Conservation (phyloP, 257 asterid species). For the Gentiana macrophylla region DNA sequence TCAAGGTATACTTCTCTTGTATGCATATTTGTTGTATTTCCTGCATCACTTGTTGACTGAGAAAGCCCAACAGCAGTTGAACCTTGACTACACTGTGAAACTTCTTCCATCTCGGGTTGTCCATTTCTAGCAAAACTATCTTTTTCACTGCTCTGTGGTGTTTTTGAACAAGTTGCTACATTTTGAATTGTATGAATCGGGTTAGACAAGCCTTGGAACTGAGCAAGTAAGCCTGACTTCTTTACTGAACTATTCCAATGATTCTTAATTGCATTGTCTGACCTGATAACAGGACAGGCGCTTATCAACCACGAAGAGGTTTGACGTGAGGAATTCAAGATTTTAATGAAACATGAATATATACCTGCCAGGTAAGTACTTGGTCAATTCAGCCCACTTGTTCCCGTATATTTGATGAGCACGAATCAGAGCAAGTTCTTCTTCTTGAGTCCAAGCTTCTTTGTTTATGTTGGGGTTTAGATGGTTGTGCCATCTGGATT, state of each 20-base stretch:
- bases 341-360: slow-evolving; percentile 4
- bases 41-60: slow-evolving; percentile 38
- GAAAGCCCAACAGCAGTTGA: slow-evolving; percentile 38
- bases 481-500: slow-evolving; percentile 89
- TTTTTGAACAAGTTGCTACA: slow-evolving; percentile 48
- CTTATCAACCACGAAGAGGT: slow-evolving; percentile 3
- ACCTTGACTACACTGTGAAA: slow-evolving; percentile 86
- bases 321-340: too few species aligned
- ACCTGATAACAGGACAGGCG: slow-evolving; percentile 40
- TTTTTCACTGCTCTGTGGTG: slow-evolving; percentile 70
- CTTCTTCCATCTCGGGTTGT: slow-evolving; percentile 51
- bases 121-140: slow-evolving; percentile 37
- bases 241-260: slow-evolving; percentile 95
- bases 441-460: slow-evolving; percentile 96
- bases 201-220: slow-evolving; percentile 56
- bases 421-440: slow-evolving; percentile 72
- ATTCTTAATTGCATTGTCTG: slow-evolving; percentile 92
- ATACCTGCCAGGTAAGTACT: slow-evolving; percentile 90
- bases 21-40: slow-evolving; percentile 21
- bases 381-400: slow-evolving; percentile 97
- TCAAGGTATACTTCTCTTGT: slow-evolving; percentile 38
- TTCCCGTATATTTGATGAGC: slow-evolving; percentile 88
- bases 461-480: slow-evolving; percentile 83
- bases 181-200: slow-evolving; percentile 36
- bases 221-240: slow-evolving; percentile 87